phyloP scores from a whole-genome alignment of 169 alveolate genomes.

The Amoebophrya sp. region DNA sequence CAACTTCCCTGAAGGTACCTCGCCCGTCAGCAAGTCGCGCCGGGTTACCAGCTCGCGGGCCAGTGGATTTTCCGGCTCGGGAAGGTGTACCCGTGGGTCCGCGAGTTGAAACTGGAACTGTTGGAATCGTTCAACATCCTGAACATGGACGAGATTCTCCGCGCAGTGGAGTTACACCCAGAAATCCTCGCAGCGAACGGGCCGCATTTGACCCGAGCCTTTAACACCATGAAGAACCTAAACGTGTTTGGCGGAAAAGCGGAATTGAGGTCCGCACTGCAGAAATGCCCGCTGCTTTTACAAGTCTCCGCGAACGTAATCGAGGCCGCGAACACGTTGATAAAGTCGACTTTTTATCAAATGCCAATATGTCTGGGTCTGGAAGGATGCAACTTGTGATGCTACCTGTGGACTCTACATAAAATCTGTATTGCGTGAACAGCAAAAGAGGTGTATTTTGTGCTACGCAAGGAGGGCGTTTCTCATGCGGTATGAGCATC shows the following conservation, averaged over 20 bases:
- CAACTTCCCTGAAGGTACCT: background rate
- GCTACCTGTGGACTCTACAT: too few relatives aligned
- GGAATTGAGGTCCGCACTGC: background rate
- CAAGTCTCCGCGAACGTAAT: background rate
- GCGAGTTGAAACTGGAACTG: background rate
- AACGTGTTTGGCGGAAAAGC: background rate
- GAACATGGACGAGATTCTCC: background rate
- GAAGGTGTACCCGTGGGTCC: background rate
- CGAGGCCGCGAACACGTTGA: background rate
- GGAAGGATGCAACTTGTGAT: too few relatives aligned
- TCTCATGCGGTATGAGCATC: too few relatives aligned
- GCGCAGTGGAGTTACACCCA: background rate
- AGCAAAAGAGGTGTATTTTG: too few relatives aligned
- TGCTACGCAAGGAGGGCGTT: too few relatives aligned
- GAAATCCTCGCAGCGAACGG: background rate
- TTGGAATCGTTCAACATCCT: background rate
- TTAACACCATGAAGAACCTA: background rate
- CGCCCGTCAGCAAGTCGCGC: background rate
- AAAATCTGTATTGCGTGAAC: too few relatives aligned
- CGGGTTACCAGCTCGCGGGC: background rate
- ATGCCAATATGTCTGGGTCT: too few relatives aligned
- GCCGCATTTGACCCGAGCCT: background rate
- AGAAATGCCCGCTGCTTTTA: background rate
- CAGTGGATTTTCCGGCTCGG: background rate
- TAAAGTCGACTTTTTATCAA: background rate